Evolutionary conservation across 140 eudicot species (phyloP), one percentile per base, ranked within the genome.

Genomic region (Stevia rebaudiana): DNA sequence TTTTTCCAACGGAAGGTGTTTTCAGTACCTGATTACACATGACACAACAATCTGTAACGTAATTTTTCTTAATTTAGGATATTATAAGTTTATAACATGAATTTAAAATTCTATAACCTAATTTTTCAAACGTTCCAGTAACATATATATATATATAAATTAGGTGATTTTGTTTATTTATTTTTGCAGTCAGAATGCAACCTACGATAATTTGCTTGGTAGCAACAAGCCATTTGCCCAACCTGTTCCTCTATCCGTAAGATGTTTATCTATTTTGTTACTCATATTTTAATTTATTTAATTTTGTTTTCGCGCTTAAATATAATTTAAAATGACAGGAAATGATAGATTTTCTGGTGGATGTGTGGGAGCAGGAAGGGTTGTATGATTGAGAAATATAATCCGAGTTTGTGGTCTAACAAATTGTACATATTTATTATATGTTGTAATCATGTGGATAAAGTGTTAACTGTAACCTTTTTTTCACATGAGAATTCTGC

Each of bases 281-380:
- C 21, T 28, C 33, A 28, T 4, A 28, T 1, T 28, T 10, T 44
- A 13, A n/a, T 40, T 40, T 10, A 2, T 40, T 40, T 7, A 7
- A 10, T 40, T 10, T 1, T 11, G 0, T 40, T 40, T 40, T 40
- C 11, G 10, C 2, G 0, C 1, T 36, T 36, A 5, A 36, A 36
- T 36, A 8, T 62, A 10, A 39, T 47, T 58, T 13, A 69, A 39
- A 49, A 3, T 65, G 13, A 59, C 83, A 84, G 95, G 91, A 83
- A 75, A 81, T 87, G 88, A 77, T 87, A 24, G 86, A 79, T 81
- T 81, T 87, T 81, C 67, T 81, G 25, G 91, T 81, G 69, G 86
- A 79, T 65, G 61, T 81, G 8, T 87, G 95, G 95, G 91, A 83
- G 78, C 79, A 81, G 22, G 86, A 83, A 39, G 88, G 91, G 43